Conservation (phyloP, 225 moss, liverwort and hornwort species). For the Physcomitrellopsis africana region DNA sequence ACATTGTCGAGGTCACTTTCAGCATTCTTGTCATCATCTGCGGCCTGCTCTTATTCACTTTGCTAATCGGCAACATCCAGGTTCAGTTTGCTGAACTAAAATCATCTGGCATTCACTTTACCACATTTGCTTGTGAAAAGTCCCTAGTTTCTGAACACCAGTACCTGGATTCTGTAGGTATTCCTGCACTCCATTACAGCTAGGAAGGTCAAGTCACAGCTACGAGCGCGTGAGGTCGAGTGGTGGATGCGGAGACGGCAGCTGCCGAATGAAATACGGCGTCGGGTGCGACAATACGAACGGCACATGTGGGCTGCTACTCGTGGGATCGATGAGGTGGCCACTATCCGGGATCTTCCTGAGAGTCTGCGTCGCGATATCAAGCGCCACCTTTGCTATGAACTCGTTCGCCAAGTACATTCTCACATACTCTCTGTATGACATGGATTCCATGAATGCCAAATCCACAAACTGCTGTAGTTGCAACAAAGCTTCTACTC, state of each 20-base stretch:
- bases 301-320: constrained; percentile 89
- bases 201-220: constrained; percentile 72
- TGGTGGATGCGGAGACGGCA: constrained; percentile 96
- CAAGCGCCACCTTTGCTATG: constrained; percentile 82
- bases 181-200: constrained; percentile 82
- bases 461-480: neutral
- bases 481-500: neutral
- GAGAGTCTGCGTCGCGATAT: constrained; percentile 84
- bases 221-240: constrained; percentile 77
- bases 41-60: constrained; percentile 77
- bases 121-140: too few relatives aligned
- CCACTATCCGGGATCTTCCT: constrained; percentile 71
- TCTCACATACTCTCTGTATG: neutral
- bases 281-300: constrained; percentile 78
- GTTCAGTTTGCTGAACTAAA: constrained; percentile 30
- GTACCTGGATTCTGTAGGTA: constrained; percentile 45
- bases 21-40: constrained; percentile 75
- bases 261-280: constrained; percentile 63
- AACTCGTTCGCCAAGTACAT: constrained; percentile 77
- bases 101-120: too few relatives aligned
- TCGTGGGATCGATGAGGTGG: constrained; percentile 82
- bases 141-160: neutral
- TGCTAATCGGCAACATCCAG: constrained; percentile 96
- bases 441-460: neutral
- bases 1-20: constrained; percentile 69